These are phyloP conservation scores for Hanseniaspora thailandica DNA, from an alignment of 805 yeast genomes.

Conservation along the genomic window DNA sequence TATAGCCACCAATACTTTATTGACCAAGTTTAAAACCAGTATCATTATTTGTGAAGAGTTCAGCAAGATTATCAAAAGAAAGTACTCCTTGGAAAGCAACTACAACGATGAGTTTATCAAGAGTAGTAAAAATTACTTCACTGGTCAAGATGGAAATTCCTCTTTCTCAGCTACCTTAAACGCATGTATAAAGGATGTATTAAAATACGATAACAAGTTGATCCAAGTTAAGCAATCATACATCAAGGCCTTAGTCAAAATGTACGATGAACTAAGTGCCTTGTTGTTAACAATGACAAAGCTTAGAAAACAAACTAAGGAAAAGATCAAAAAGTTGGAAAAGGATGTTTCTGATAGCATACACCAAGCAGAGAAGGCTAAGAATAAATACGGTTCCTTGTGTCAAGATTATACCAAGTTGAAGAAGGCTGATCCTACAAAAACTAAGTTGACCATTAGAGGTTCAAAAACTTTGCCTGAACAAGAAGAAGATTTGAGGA, in stretches of 20 bases:
- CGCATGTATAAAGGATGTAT: slow-evolving; percentile 50
- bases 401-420: slow-evolving; percentile 81
- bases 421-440: slow-evolving; percentile 68
- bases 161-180: slow-evolving; percentile 44
- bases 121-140: slow-evolving; percentile 41
- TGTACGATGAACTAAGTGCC: slow-evolving; percentile 74
- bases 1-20: slow-evolving; percentile 59
- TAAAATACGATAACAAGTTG: slow-evolving; percentile 68
- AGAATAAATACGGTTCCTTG: slow-evolving; percentile 57
- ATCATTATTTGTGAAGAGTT: slow-evolving; percentile 77
- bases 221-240: slow-evolving; percentile 62
- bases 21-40: slow-evolving; percentile 66
- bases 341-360: slow-evolving; percentile 78
- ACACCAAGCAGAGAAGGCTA: slow-evolving; percentile 77
- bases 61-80: slow-evolving; percentile 62
- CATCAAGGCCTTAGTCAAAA: slow-evolving; percentile 65
- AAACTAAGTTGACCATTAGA: slow-evolving; percentile 70
- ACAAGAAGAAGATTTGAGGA: slow-evolving; percentile 80
- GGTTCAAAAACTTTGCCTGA: slow-evolving; percentile 62
- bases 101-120: slow-evolving; percentile 64
- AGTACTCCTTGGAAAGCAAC: slow-evolving; percentile 67
- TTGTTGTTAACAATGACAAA: slow-evolving; percentile 58
- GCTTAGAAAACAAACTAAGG: slow-evolving; percentile 66
- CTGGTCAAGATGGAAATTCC: slow-evolving; percentile 17
- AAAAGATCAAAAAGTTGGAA: slow-evolving; percentile 68